These are phyloP conservation scores for Orbilia javanica DNA, from an alignment of 2,329 filamentous ascomycete species.

Conservation along the genomic window DNA sequence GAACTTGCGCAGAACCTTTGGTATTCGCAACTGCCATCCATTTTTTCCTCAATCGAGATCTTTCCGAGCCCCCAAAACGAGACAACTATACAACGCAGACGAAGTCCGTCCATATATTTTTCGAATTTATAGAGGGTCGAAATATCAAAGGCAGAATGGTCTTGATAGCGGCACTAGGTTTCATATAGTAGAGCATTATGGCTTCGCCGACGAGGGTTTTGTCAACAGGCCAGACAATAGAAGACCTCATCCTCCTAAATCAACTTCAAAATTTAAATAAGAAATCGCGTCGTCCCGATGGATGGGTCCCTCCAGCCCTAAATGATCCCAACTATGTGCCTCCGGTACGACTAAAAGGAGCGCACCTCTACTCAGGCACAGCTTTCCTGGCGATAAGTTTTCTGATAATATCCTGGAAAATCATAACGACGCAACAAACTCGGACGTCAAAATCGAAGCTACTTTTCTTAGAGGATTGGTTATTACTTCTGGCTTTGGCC, in stretches of 20 bases:
- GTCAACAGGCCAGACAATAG: constrained; percentile 51
- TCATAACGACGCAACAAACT: constrained; percentile 50
- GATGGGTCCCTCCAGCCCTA: constrained; percentile 47
- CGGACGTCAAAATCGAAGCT: constrained; percentile 29
- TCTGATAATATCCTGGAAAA: constrained; percentile 39
- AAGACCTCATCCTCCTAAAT: constrained; percentile 40
- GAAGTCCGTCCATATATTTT: not conserved
- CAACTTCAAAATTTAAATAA: constrained; percentile 27
- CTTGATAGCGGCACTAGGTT: constrained; percentile 18
- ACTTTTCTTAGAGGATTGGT: constrained; percentile 54
- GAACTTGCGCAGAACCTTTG: constrained; percentile 5
- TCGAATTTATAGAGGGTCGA: not conserved
- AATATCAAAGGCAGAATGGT: constrained; percentile 41
- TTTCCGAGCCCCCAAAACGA: constrained; percentile 20
- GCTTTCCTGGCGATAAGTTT: constrained; percentile 32
- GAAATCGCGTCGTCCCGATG: not conserved
- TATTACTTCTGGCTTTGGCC: constrained; percentile 37
- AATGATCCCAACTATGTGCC: constrained; percentile 50
- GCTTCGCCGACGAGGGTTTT: constrained; percentile 26
- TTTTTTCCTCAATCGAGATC: not conserved
- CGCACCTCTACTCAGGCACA: constrained; percentile 32
- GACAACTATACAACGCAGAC: constrained; percentile 7
- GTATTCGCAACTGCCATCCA: not conserved
- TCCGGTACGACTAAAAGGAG: constrained; percentile 33
- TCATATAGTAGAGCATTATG: constrained; percentile 33